Evolutionary conservation across 2,329 filamentous ascomycete species (phyloP).

Genomic region (Verticillium longisporum): DNA sequence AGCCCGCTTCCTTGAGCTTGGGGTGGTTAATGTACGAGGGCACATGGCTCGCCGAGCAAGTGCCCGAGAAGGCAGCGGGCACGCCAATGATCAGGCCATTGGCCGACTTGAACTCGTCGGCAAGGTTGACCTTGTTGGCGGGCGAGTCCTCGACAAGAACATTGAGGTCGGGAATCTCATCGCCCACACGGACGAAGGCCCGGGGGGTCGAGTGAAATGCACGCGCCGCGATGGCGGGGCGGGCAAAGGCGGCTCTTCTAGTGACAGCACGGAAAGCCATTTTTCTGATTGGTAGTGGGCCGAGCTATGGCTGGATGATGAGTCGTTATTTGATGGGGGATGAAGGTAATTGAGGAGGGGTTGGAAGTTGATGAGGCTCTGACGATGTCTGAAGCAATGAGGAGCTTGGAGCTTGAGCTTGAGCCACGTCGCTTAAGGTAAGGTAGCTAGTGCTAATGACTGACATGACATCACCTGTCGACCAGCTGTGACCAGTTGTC

Average conservation of each 20-base stretch:
- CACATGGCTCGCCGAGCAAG: slow-evolving; percentile 60
- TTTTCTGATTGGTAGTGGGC: slow-evolving; percentile 2
- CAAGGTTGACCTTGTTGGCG: slow-evolving; percentile 83
- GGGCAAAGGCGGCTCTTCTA: slow-evolving; percentile 23
- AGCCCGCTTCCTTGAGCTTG: slow-evolving; percentile 70
- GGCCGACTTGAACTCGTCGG: slow-evolving; percentile 62
- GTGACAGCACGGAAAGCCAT: slow-evolving; percentile 31
- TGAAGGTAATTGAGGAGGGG: neutral
- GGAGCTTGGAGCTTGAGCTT: neutral
- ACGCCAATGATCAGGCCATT: slow-evolving; percentile 82
- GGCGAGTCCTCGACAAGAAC: slow-evolving; percentile 80
- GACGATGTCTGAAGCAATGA: neutral
- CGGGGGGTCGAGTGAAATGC: slow-evolving; percentile 60
- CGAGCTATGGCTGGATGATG: neutral
- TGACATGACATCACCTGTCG: neutral
- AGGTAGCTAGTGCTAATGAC: neutral
- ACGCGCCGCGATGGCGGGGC: slow-evolving; percentile 21
- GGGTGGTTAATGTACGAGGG: slow-evolving; percentile 80
- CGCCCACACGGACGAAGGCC: slow-evolving; percentile 67
- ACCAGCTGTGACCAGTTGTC: neutral
- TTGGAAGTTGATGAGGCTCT: neutral
- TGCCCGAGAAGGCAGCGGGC: slow-evolving; percentile 65
- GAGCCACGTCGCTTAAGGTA: neutral
- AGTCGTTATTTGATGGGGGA: neutral
- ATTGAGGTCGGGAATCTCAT: slow-evolving; percentile 69